These are phyloP conservation scores for Bothriochloa decipiens DNA, from an alignment of 176 grass and related monocot species.

Conservation along the genomic window DNA sequence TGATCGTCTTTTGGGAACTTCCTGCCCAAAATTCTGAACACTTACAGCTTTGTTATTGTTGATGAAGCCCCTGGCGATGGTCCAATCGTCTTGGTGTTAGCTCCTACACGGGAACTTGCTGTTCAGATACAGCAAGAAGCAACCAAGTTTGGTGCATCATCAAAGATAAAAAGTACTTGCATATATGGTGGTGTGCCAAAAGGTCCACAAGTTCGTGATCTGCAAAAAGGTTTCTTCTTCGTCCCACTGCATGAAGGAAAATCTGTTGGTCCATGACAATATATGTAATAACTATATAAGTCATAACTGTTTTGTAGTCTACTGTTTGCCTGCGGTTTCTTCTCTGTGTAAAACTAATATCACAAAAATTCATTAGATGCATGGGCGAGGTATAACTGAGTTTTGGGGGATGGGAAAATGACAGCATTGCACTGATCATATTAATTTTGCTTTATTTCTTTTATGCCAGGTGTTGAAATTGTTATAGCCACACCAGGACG, in stretches of 20 bases:
- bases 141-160: constrained; percentile 93
- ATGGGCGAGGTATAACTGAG: not conserved
- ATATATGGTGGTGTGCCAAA: constrained; percentile 99
- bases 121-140: constrained; percentile 96
- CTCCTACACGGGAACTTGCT: constrained; percentile 90
- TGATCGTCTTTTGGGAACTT: constrained; percentile 14
- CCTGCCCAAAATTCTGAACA: constrained; percentile 5
- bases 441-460: constrained; percentile 16
- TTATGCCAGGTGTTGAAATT: constrained; percentile 82
- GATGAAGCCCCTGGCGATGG: constrained; percentile 88
- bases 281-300: not conserved
- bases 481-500: constrained; percentile 98
- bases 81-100: constrained; percentile 85
- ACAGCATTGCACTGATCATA: not conserved
- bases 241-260: not conserved
- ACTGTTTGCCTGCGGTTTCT: not conserved
- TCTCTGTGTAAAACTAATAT: not conserved
- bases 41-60: constrained; percentile 36
- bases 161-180: constrained; percentile 96
- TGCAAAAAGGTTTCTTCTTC: constrained; percentile 75
- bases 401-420: not conserved
- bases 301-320: not conserved
- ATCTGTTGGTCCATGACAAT: not conserved
- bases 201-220: constrained; percentile 98
- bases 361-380: not conserved